These are phyloP conservation scores for Monilinia fructigena DNA, from an alignment of 2,329 filamentous ascomycete species.

Conservation along the genomic window DNA sequence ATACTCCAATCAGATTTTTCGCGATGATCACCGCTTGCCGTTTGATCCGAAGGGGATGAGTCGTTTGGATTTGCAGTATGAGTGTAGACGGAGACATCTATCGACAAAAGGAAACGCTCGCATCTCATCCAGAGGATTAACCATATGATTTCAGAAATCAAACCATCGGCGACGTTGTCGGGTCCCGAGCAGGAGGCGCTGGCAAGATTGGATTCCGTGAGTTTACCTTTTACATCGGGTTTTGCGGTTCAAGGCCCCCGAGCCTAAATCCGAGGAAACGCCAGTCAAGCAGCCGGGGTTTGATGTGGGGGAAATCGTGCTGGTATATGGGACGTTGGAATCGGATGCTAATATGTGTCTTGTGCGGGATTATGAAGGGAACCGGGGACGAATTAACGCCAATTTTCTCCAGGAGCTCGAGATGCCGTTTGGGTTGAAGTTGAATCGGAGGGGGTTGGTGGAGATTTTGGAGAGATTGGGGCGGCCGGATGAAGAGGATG, in stretches of 20 bases:
- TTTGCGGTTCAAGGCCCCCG: neutral
- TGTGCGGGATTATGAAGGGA: conserved; percentile 18
- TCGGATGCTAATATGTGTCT: neutral
- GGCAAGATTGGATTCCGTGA: neutral
- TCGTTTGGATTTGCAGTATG: conserved; percentile 12
- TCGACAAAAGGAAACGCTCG: neutral
- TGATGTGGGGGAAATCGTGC: neutral
- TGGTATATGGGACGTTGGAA: neutral
- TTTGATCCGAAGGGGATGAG: conserved; percentile 13
- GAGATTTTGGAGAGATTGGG: conserved; percentile 1
- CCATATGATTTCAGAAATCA: neutral
- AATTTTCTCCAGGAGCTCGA: neutral
- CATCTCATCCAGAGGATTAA: neutral
- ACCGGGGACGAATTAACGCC: neutral
- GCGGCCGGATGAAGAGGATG: conserved; percentile 12
- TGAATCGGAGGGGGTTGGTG: conserved; percentile 1
- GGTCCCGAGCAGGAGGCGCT: neutral
- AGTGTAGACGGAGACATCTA: neutral
- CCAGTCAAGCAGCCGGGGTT: conserved; percentile 6
- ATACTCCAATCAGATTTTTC: neutral
- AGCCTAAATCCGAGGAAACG: neutral
- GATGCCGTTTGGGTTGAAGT: conserved; percentile 14
- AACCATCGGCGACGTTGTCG: neutral
- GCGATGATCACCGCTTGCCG: neutral
- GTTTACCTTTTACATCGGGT: neutral